phyloP scores from a whole-genome alignment of 208 protist species.

The Spongospora subterranea region DNA sequence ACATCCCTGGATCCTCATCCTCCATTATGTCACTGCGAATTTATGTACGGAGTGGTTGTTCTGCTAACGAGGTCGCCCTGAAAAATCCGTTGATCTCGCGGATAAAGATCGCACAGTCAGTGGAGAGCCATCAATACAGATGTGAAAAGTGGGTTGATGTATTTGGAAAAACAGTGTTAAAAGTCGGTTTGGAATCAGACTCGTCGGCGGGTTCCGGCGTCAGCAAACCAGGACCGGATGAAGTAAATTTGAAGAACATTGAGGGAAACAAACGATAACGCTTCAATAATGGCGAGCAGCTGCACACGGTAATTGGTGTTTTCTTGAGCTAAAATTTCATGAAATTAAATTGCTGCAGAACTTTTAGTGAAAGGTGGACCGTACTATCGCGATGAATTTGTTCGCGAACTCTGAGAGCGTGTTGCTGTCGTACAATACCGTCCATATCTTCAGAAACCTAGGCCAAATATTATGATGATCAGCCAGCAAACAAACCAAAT shows the following conservation, averaged over 20 bases:
- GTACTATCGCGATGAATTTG: conserved; percentile 14
- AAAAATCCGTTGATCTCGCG: too few relatives aligned
- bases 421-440: background rate
- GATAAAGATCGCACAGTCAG: too few relatives aligned
- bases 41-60: too few relatives aligned
- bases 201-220: background rate
- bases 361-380: background rate
- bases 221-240: conserved; percentile 37
- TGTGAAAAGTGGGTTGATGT: too few relatives aligned
- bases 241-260: conserved; percentile 8
- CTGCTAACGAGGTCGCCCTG: too few relatives aligned
- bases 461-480: background rate
- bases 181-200: too few relatives aligned
- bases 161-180: too few relatives aligned
- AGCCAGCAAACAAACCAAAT: background rate
- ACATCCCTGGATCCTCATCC: too few relatives aligned
- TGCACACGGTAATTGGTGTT: conserved; percentile 35
- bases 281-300: background rate
- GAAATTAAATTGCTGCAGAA: background rate
- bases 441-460: conserved; percentile 43
- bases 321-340: background rate
- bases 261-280: background rate
- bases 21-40: too few relatives aligned
- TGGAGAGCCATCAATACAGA: too few relatives aligned
- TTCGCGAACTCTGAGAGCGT: background rate